Conservation (phyloP, 768 basidiomycete genomes). For the Kwoniella sp. region DNA sequence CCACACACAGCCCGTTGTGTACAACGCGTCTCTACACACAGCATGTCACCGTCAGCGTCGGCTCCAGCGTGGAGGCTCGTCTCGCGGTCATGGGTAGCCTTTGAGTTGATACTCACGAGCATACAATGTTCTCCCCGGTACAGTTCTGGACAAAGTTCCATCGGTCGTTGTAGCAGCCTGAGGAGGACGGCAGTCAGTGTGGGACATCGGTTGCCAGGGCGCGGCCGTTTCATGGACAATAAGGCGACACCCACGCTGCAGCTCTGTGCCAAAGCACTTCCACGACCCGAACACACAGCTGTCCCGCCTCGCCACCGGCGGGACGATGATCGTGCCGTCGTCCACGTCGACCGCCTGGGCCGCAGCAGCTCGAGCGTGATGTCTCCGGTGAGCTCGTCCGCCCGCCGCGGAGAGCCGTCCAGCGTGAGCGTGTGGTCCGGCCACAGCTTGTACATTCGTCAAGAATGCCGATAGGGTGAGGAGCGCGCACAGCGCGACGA, state of each 20-base stretch:
- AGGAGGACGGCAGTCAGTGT: too few relatives aligned
- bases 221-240: background rate
- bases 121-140: conserved; percentile 14
- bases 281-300: conserved; percentile 12
- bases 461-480: background rate
- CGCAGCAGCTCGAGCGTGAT: conserved; percentile 14
- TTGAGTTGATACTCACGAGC: conserved; percentile 9
- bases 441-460: background rate
- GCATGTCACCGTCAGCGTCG: background rate
- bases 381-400: too few relatives aligned
- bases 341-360: background rate
- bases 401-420: background rate
- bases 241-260: conserved; percentile 6
- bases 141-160: conserved; percentile 16
- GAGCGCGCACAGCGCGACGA: background rate
- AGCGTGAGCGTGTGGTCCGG: conserved; percentile 7
- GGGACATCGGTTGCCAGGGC: background rate
- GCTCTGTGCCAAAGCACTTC: conserved; percentile 15
- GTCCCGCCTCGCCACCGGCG: conserved; percentile 5
- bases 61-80: background rate
- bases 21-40: conserved; percentile 5
- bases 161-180: conserved; percentile 15
- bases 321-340: background rate
- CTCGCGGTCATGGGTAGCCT: background rate
- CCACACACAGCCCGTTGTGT: conserved; percentile 16